Conservation (phyloP, 345 rosid genomes). For the Eucalyptus virginea region DNA sequence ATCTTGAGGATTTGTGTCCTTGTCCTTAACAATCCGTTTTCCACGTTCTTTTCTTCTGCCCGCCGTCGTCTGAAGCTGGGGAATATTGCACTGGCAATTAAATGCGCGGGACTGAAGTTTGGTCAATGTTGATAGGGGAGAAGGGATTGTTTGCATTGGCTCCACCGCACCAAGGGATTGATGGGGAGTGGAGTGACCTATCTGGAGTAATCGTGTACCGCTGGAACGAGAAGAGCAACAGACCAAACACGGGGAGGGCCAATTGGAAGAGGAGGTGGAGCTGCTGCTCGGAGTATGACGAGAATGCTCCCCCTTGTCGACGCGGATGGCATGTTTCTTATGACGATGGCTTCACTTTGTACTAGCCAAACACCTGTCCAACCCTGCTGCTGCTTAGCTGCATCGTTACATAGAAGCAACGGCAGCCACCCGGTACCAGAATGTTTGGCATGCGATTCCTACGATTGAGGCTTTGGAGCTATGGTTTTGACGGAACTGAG, state of each 20-base stretch:
- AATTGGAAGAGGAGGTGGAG: constrained; percentile 57
- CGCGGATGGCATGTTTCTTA: constrained; percentile 40
- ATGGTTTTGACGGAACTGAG: neutral
- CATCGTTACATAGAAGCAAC: neutral
- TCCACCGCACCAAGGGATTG: constrained; percentile 62
- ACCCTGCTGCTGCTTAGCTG: neutral
- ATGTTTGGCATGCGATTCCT: neutral
- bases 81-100: neutral
- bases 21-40: neutral
- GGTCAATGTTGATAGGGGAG: constrained; percentile 14
- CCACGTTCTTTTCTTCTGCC: neutral
- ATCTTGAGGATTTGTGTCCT: neutral
- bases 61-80: neutral
- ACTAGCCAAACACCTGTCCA: neutral
- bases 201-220: constrained; percentile 50
- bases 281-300: constrained; percentile 37
- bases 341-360: constrained; percentile 48
- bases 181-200: constrained; percentile 45
- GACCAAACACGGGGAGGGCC: constrained; percentile 34
- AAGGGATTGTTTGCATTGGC: constrained; percentile 42
- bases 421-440: neutral
- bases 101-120: neutral
- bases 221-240: constrained; percentile 35
- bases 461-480: neutral
- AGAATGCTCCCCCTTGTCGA: constrained; percentile 45